Conservation (phyloP, 805 yeast genomes). For the Pichia californica region DNA sequence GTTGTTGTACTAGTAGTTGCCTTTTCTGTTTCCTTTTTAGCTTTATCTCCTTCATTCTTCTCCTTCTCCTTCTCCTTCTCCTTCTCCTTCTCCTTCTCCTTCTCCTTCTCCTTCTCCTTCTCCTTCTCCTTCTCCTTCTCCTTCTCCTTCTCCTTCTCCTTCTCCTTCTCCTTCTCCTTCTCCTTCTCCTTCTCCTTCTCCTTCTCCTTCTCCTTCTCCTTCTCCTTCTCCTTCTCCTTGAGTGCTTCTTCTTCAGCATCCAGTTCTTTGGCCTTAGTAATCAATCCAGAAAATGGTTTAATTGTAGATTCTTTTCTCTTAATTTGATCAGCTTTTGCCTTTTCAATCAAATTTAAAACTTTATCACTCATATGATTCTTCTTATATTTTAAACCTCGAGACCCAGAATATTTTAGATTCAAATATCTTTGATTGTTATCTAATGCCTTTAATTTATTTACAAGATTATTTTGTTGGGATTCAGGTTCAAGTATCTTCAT, state of each 20-base stretch:
- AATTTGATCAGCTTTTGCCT: neutral
- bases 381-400: neutral
- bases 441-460: neutral
- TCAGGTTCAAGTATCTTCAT: neutral
- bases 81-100: neutral
- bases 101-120: neutral
- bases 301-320: neutral
- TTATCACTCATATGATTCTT: constrained; percentile 3
- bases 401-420: neutral
- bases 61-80: neutral
- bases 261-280: too few species aligned
- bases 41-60: neutral
- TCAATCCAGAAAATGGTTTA: neutral
- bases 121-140: neutral
- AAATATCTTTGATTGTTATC: neutral
- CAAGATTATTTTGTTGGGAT: neutral
- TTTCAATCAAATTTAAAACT: constrained; percentile 6
- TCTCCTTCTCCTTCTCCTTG: neutral
- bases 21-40: neutral
- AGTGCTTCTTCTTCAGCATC: neutral
- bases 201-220: neutral
- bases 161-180: too few species aligned
- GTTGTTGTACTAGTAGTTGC: too few species aligned
- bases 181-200: neutral
- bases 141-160: too few species aligned